These are phyloP conservation scores for Epichloe scottii DNA, from an alignment of 2,329 filamentous ascomycete genomes.

Conservation along the genomic window DNA sequence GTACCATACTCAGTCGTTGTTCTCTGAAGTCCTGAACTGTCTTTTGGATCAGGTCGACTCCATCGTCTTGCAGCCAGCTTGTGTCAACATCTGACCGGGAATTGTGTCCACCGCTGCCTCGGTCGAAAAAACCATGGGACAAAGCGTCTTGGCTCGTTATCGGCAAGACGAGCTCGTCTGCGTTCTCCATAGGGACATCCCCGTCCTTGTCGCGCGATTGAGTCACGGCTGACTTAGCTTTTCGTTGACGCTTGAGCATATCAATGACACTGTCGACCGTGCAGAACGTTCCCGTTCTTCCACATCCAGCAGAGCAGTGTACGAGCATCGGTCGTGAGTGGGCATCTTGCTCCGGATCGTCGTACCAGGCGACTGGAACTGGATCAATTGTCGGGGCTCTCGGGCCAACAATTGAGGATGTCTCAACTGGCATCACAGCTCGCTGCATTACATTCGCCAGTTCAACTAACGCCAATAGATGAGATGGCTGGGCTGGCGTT, in stretches of 20 bases:
- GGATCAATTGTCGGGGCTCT: constrained; percentile 17
- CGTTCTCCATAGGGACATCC: constrained; percentile 32
- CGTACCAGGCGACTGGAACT: constrained; percentile 32
- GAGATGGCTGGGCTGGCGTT: constrained; percentile 74
- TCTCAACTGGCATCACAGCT: constrained; percentile 36
- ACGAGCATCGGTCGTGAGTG: constrained; percentile 64
- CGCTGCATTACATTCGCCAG: constrained; percentile 66
- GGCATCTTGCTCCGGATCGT: constrained; percentile 45
- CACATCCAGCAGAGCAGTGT: constrained; percentile 92
- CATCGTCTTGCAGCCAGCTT: constrained; percentile 56
- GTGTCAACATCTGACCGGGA: constrained; percentile 26
- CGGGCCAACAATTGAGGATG: constrained; percentile 22
- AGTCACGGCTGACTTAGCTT: constrained; percentile 18
- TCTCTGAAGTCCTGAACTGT: constrained; percentile 84
- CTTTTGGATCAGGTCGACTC: constrained; percentile 67
- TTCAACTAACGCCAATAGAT: constrained; percentile 81
- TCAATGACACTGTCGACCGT: constrained; percentile 93
- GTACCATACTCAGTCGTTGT: constrained; percentile 92
- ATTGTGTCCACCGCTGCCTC: constrained; percentile 7
- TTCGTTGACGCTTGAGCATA: constrained; percentile 80
- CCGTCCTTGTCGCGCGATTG: constrained; percentile 23
- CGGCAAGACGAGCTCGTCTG: constrained; percentile 18
- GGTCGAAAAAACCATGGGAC: constrained; percentile 9
- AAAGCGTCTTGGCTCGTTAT: constrained; percentile 12
- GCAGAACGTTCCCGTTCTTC: constrained; percentile 90